Percentiles rank a stretch among this genome's conserved stretches.
These are phyloP conservation scores for Neurospora sp. DNA, from an alignment of 495 filamentous ascomycete species.

Conservation along the genomic window DNA sequence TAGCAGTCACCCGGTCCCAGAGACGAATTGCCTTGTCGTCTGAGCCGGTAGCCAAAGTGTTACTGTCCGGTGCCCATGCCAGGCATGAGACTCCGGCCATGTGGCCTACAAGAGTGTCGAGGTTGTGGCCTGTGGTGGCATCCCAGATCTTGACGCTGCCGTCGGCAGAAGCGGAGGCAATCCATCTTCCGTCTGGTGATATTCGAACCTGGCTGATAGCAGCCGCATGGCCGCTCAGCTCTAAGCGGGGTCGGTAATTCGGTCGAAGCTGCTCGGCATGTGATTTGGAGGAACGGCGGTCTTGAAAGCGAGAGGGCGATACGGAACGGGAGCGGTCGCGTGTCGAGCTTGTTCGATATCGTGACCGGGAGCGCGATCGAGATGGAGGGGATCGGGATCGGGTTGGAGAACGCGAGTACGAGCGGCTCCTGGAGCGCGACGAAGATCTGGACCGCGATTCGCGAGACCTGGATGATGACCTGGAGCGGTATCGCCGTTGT, in stretches of 20 bases:
- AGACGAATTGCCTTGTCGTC: constrained; percentile 94
- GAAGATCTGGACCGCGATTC: constrained; percentile 12
- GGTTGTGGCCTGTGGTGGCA: constrained; percentile 59
- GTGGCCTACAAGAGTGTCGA: constrained; percentile 87
- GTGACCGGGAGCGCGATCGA: constrained; percentile 17
- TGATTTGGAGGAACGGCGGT: constrained; percentile 2
- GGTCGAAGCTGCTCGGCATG: constrained; percentile 16
- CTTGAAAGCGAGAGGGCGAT: constrained; percentile 12
- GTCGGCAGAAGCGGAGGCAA: constrained; percentile 86
- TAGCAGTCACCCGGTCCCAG: constrained; percentile 75
- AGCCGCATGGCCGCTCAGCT: constrained; percentile 60
- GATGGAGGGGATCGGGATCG: constrained; percentile 27
- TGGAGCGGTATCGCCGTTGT: constrained; percentile 24
- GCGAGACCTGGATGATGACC: constrained; percentile 13
- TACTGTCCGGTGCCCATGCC: constrained; percentile 82
- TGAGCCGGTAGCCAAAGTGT: constrained; percentile 77
- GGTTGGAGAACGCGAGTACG: constrained; percentile 29
- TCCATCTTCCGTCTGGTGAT: constrained; percentile 79
- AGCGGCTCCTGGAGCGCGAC: constrained; percentile 14
- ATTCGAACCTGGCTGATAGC: constrained; percentile 82
- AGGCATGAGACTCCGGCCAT: constrained; percentile 83
- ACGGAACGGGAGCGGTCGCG: constrained; percentile 7
- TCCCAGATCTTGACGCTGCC: constrained; percentile 87
- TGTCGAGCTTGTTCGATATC: constrained; percentile 18
- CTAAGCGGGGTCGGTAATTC: constrained; percentile 26